Evolutionary conservation across 768 basidiomycete species (phyloP).

Genomic region (Termitomyces bulborhizus): DNA sequence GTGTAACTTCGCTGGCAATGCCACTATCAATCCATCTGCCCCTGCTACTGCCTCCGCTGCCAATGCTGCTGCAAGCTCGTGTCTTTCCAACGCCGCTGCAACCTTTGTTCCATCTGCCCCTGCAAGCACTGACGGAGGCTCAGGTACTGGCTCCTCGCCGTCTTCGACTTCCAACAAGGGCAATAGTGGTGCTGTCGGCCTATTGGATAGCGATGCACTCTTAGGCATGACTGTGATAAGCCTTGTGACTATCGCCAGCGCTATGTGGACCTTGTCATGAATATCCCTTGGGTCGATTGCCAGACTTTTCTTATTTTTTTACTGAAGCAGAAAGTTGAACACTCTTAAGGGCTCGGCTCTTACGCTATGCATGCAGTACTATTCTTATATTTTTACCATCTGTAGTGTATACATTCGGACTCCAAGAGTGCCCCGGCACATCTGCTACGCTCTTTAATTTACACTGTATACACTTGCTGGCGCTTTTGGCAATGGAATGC

Average conservation of each 20-base stretch:
- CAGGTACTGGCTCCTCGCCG: slow-evolving; percentile 13
- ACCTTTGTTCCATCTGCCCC: slow-evolving; percentile 57
- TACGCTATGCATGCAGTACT: slow-evolving; percentile 2
- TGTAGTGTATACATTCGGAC: slow-evolving; percentile 12
- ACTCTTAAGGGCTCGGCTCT: background rate
- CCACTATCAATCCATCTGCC: slow-evolving; percentile 58
- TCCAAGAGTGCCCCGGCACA: slow-evolving; percentile 5
- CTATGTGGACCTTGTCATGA: slow-evolving; percentile 36
- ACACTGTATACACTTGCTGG: background rate
- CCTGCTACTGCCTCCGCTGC: slow-evolving; percentile 44
- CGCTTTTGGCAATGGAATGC: slow-evolving; percentile 6
- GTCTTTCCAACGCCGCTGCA: slow-evolving; percentile 55
- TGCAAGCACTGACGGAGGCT: slow-evolving; percentile 19
- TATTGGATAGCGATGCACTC: slow-evolving; percentile 25
- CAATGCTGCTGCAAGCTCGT: slow-evolving; percentile 55
- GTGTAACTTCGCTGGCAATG: slow-evolving; percentile 84
- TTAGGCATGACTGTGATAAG: slow-evolving; percentile 29
- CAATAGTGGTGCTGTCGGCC: slow-evolving; percentile 16
- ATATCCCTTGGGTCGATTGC: background rate
- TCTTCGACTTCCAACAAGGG: slow-evolving; percentile 13
- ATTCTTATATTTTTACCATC: slow-evolving; percentile 10
- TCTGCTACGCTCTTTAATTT: slow-evolving; percentile 10
- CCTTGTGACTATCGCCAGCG: slow-evolving; percentile 32
- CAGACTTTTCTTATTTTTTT: background rate
- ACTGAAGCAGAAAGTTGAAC: background rate